Percentiles rank a stretch among this genome's conserved stretches.
Evolutionary conservation across 331 rosid genomes (phyloP).

Genomic region (Ulmus americana): DNA sequence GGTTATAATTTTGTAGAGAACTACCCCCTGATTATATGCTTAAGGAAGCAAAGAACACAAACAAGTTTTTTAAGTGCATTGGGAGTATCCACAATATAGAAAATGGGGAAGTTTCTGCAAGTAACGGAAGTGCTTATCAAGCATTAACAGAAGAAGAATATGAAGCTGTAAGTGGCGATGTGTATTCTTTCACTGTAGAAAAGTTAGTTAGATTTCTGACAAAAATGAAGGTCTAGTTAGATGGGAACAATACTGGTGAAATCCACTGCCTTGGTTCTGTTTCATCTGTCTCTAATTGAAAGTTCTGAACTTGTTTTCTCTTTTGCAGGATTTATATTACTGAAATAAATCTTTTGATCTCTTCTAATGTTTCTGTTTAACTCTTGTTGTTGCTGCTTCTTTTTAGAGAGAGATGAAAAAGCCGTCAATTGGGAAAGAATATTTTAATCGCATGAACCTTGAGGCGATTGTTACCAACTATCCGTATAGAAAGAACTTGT

Average conservation of each 20-base stretch:
- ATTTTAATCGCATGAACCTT: constrained; percentile 81
- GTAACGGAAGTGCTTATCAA: constrained; percentile 59
- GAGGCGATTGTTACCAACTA: constrained; percentile 81
- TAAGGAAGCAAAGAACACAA: constrained; percentile 88
- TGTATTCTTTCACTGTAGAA: constrained; percentile 1
- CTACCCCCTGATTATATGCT: constrained; percentile 94
- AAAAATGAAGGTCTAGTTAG: constrained; percentile 3
- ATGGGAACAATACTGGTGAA: background rate
- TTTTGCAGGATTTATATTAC: too few relatives aligned
- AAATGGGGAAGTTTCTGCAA: constrained; percentile 44
- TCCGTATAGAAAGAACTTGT: constrained; percentile 85
- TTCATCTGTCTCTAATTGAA: constrained; percentile 3
- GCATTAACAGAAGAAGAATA: constrained; percentile 85
- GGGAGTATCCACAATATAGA: constrained; percentile 64
- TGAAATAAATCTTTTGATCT: background rate
- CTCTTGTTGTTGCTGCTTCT: constrained; percentile 31
- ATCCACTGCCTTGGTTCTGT: background rate
- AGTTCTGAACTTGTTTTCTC: background rate
- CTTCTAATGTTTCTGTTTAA: constrained; percentile 9
- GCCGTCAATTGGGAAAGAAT: constrained; percentile 87
- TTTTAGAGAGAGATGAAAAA: constrained; percentile 86
- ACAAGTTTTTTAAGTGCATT: constrained; percentile 77
- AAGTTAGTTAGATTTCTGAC: background rate
- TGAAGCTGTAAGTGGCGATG: constrained; percentile 72
- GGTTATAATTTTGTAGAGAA: constrained; percentile 49